Evolutionary conservation across 306 rosid species (phyloP).

Genomic region (Acacia melanoxylon): DNA sequence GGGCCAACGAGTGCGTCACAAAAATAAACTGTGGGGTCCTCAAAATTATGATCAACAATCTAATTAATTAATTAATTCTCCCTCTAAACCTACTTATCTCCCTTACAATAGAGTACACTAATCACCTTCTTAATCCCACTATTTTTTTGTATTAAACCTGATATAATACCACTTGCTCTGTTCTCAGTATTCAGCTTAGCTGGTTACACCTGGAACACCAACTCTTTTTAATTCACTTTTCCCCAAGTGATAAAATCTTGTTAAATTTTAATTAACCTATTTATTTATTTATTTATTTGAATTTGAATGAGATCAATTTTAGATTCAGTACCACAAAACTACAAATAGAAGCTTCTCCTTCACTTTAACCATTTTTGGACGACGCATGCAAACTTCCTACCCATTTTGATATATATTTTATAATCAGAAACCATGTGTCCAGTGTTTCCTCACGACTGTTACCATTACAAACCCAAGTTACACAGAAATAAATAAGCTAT

Average conservation of each 20-base stretch:
- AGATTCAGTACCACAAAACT: too few species aligned
- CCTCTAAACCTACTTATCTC: background rate
- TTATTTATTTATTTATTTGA: background rate
- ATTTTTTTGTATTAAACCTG: background rate
- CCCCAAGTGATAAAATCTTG: background rate
- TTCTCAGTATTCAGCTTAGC: background rate
- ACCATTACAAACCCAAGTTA: slow-evolving; percentile 19
- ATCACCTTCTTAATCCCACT: background rate
- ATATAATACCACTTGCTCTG: background rate
- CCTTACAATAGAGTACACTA: too few species aligned
- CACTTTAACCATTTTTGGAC: slow-evolving; percentile 15
- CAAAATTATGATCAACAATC: slow-evolving; percentile 16
- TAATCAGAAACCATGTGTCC: slow-evolving; percentile 32
- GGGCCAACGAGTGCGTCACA: slow-evolving; percentile 16
- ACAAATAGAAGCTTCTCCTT: slow-evolving; percentile 51
- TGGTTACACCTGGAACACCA: slow-evolving; percentile 14
- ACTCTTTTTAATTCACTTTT: background rate
- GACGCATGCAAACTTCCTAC: slow-evolving; percentile 12
- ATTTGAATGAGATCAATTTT: background rate
- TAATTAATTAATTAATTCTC: slow-evolving; percentile 26
- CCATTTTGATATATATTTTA: background rate
- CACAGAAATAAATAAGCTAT: slow-evolving; percentile 3
- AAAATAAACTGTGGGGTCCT: slow-evolving; percentile 24
- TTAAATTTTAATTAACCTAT: background rate
- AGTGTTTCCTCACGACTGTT: slow-evolving; percentile 32